Evolutionary conservation across 2,329 filamentous ascomycete species (phyloP), one percentile per base, ranked within the genome.

Genomic region (Coccinonectria pachysandricola): DNA sequence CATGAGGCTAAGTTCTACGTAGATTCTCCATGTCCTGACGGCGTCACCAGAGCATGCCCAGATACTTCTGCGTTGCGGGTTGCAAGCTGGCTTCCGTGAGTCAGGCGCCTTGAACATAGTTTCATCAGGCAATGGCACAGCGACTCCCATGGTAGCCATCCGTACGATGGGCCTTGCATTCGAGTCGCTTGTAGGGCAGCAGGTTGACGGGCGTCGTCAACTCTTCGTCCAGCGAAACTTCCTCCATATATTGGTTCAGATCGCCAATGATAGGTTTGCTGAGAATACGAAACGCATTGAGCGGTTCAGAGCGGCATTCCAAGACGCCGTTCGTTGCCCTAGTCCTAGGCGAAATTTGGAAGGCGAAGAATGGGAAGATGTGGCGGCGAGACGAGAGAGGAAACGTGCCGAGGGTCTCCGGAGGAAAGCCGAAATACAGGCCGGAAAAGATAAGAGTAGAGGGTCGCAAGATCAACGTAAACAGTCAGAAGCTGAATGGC

Each of bases 11-110:
- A 12, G 27, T 28, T 28, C 12, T 15, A 16, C 15, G 29, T 39
- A 93, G 87, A 94, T 95, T 40, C 71, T 96, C 1, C 88, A 96
- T 42, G 66, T 96, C 21, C 68, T 93, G 43, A 76, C 84, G 5
- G 74, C 85, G 10, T 88, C 83, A 0, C 63, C 76, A 0, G 56
- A 69, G 8, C 73, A 88, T 43, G 85, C 88, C 4, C 80, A 93
- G 39, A 63, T 70, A 7, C 64, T 92, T 11, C 68, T 94, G 9
- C 67, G 75, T 8, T 82, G 81, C 22, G 87, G 82, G 2, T 64
- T 88, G 7, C 71, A 76, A 42, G 79, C 85, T 4, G 88, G 88
- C 0, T 95, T 95, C 50, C 76, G 88, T 9, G 88, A 96, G 57
- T 91, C 81, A 32, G 88, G 88, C 11, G 79, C 88, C 25, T 67